Conservation (phyloP, 768 basidiomycete genomes). For the Lentinula guzmanii region DNA sequence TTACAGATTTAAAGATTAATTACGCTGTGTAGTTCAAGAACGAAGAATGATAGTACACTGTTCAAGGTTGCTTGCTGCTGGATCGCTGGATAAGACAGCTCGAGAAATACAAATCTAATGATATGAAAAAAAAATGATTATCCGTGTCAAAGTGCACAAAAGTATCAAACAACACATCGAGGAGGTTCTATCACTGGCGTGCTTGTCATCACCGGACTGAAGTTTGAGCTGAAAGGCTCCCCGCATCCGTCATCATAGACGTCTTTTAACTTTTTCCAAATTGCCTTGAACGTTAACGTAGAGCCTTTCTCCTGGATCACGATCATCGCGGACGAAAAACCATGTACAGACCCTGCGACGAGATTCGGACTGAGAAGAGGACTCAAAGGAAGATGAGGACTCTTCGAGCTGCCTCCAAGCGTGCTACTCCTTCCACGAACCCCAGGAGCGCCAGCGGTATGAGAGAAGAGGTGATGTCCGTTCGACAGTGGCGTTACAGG, state of each 20-base stretch:
- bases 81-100: neutral
- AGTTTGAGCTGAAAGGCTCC: conserved; percentile 20
- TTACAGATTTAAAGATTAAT: no score
- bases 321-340: conserved; percentile 58
- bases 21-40: no score
- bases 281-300: conserved; percentile 73
- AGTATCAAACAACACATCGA: conserved; percentile 22
- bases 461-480: conserved; percentile 7
- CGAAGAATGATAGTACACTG: neutral
- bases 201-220: conserved; percentile 36
- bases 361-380: conserved; percentile 15
- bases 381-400: neutral
- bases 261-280: conserved; percentile 68
- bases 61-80: neutral
- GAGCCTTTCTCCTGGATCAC: conserved; percentile 90
- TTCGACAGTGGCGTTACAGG: conserved; percentile 13
- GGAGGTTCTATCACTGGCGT: conserved; percentile 38
- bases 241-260: conserved; percentile 44
- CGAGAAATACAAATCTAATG: neutral
- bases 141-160: neutral
- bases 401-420: conserved; percentile 1
- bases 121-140: neutral
- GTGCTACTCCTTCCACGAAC: conserved; percentile 20
- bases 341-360: neutral
- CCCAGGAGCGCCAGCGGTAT: conserved; percentile 10